Evolutionary conservation across 2,329 filamentous ascomycete genomes (phyloP).

Genomic region (Colletotrichum sp.): DNA sequence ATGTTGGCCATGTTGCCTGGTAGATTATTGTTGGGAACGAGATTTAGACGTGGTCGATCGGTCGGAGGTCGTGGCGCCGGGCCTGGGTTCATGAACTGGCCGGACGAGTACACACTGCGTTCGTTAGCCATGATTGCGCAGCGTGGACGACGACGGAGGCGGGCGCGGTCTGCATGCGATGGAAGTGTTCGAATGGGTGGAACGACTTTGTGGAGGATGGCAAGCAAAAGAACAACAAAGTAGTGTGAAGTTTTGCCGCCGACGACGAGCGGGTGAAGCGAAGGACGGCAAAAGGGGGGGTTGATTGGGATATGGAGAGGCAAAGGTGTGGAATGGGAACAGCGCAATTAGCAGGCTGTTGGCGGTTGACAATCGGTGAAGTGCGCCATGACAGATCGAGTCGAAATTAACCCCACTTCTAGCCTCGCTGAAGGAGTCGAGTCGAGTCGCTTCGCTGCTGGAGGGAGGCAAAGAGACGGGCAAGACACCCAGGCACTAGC

Average conservation of each 20-base stretch:
- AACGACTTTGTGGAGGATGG: not conserved
- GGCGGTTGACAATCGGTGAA: slow-evolving; percentile 19
- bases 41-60: slow-evolving; percentile 80
- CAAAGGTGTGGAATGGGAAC: slow-evolving; percentile 16
- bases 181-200: not conserved
- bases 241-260: not conserved
- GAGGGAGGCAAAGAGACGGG: not conserved
- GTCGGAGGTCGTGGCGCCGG: slow-evolving; percentile 90
- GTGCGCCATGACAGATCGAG: slow-evolving; percentile 21
- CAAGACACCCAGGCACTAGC: not conserved
- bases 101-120: slow-evolving; percentile 61
- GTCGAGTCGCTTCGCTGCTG: not conserved
- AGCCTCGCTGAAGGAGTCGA: slow-evolving; percentile 23
- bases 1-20: slow-evolving; percentile 82
- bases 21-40: slow-evolving; percentile 77
- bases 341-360: slow-evolving; percentile 16
- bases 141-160: slow-evolving; percentile 4
- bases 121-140: slow-evolving; percentile 29
- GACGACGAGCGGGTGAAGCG: not conserved
- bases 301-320: not conserved
- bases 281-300: slow-evolving; percentile 10
- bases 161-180: slow-evolving; percentile 15
- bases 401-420: slow-evolving; percentile 27
- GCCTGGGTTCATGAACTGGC: slow-evolving; percentile 94
- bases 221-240: not conserved